Evolutionary conservation across 1,284 basidiomycete species (phyloP).

Genomic region (Apiotrichum akiyoshidainum): DNA sequence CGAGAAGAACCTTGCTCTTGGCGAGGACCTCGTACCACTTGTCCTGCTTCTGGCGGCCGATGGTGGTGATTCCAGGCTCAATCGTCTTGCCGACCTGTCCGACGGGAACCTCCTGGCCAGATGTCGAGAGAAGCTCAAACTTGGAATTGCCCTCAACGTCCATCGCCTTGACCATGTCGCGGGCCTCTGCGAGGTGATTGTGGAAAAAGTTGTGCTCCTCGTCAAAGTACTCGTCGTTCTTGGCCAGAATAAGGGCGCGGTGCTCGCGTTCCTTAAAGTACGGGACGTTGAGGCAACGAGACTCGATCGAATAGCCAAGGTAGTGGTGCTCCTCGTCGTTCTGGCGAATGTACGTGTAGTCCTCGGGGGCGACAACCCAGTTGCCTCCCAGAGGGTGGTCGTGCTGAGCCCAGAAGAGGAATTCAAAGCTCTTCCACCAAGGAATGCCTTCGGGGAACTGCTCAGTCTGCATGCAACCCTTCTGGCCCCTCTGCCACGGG

Average conservation of each 20-base stretch:
- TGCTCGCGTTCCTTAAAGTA: constrained; percentile 29
- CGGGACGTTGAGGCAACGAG: constrained; percentile 26
- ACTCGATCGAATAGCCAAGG: constrained; percentile 51
- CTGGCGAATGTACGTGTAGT: constrained; percentile 26
- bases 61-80: constrained; percentile 9
- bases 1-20: constrained; percentile 16
- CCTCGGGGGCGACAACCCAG: constrained; percentile 48
- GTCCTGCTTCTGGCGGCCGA: constrained; percentile 9
- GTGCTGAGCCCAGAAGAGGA: constrained; percentile 39
- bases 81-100: neutral
- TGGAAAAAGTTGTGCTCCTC: constrained; percentile 8
- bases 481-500: constrained; percentile 15
- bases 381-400: constrained; percentile 33
- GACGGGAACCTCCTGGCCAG: constrained; percentile 17
- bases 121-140: constrained; percentile 32
- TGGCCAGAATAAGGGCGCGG: constrained; percentile 47
- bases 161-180: constrained; percentile 8
- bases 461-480: constrained; percentile 22
- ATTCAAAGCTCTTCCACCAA: constrained; percentile 43
- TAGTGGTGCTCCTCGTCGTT: constrained; percentile 33
- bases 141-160: constrained; percentile 6
- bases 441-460: constrained; percentile 38
- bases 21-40: constrained; percentile 15
- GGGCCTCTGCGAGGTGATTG: constrained; percentile 6
- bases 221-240: constrained; percentile 40